These are phyloP conservation scores for Suillus luteus DNA, from an alignment of 768 basidiomycete genomes.

Conservation along the genomic window DNA sequence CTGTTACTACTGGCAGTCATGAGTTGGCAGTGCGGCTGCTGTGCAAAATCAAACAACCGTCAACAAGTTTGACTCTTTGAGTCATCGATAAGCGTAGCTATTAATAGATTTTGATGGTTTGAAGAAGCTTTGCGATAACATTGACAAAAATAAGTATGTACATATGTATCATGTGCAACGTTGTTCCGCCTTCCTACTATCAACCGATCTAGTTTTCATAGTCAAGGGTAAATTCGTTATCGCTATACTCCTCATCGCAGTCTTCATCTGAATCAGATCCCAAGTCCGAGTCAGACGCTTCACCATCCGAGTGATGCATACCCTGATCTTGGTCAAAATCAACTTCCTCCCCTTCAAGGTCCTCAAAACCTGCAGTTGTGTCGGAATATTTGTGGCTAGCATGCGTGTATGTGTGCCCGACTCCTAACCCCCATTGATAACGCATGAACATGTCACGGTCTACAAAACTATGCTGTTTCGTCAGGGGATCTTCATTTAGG, in stretches of 20 bases:
- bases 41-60: neutral
- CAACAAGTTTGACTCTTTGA: neutral
- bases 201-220: neutral
- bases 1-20: neutral
- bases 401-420: conserved; percentile 11
- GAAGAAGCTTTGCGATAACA: neutral
- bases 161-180: neutral
- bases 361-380: neutral
- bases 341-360: neutral
- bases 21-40: neutral
- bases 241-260: neutral
- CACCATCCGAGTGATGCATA: neutral
- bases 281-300: neutral
- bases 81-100: neutral
- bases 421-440: conserved; percentile 14
- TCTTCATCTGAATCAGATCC: neutral
- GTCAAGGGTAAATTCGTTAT: neutral
- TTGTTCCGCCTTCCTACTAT: neutral
- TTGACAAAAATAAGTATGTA: neutral
- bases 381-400: neutral
- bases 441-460: conserved; percentile 11
- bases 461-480: conserved; percentile 3
- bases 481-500: too few species aligned
- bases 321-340: neutral
- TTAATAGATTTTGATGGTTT: neutral